A percentile compares a stretch with the other conserved stretches of the same genome.
Conservation (phyloP, 768 basidiomycete species). For the Auricularia cornea region DNA sequence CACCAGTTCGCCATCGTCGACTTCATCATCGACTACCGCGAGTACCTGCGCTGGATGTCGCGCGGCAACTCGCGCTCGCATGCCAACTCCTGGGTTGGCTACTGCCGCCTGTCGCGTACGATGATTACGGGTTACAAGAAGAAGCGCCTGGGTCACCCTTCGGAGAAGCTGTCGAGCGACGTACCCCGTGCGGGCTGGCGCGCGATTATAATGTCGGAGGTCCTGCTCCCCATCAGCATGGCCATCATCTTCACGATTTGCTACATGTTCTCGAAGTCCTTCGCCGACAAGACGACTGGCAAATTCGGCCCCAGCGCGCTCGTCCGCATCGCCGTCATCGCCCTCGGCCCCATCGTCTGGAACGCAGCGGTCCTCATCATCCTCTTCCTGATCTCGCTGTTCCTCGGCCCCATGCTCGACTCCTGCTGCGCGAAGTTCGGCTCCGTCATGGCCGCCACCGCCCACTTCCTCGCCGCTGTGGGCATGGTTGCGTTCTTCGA, state of each 20-base stretch:
- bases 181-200: slow-evolving; percentile 91
- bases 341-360: slow-evolving; percentile 92
- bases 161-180: slow-evolving; percentile 87
- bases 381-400: slow-evolving; percentile 85
- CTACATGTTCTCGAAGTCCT: slow-evolving; percentile 69
- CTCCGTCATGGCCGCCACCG: slow-evolving; percentile 83
- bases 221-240: slow-evolving; percentile 78
- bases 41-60: slow-evolving; percentile 98
- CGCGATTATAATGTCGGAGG: slow-evolving; percentile 79
- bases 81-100: slow-evolving; percentile 98
- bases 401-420: slow-evolving; percentile 87
- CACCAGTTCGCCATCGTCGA: slow-evolving; percentile 97
- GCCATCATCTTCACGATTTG: slow-evolving; percentile 72
- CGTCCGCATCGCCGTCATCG: slow-evolving; percentile 87
- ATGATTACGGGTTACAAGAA: slow-evolving; percentile 99
- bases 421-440: slow-evolving; percentile 83
- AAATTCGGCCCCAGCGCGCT: slow-evolving; percentile 70
- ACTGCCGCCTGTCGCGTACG: slow-evolving; percentile 94
- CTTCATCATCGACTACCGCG: slow-evolving; percentile 95
- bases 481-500: slow-evolving; percentile 95
- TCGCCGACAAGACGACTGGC: slow-evolving; percentile 51
- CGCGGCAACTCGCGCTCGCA: slow-evolving; percentile 96
- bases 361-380: slow-evolving; percentile 81
- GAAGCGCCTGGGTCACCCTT: slow-evolving; percentile 93
- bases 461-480: slow-evolving; percentile 71